Evolutionary conservation across 2,329 filamentous ascomycete genomes (phyloP).

Genomic region (Sporothrix globosa): DNA sequence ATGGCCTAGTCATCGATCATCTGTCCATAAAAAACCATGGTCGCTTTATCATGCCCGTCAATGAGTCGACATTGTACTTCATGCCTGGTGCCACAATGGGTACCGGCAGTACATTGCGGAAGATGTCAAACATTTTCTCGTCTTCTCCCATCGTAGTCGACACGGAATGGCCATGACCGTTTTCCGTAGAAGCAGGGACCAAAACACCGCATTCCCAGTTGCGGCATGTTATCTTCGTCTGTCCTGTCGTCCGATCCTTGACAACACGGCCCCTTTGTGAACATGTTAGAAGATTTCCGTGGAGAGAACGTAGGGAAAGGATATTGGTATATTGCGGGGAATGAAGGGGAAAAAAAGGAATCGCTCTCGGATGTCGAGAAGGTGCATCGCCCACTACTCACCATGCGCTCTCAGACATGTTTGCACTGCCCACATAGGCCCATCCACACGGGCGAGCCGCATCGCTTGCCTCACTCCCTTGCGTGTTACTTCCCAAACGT

Average conservation of each 20-base stretch:
- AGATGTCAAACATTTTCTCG: conserved; percentile 48
- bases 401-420: conserved; percentile 93
- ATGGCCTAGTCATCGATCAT: neutral
- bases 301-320: neutral
- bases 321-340: too few species aligned
- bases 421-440: conserved; percentile 88
- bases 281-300: neutral
- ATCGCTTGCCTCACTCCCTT: conserved; percentile 25
- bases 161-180: conserved; percentile 34
- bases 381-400: conserved; percentile 49
- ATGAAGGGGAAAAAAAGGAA: neutral
- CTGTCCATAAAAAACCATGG: conserved; percentile 50
- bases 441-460: conserved; percentile 54
- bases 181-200: conserved; percentile 55
- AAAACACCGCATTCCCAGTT: conserved; percentile 98
- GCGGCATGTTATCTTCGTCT: conserved; percentile 76
- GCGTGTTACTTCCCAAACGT: conserved; percentile 36
- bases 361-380: too few species aligned
- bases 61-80: conserved; percentile 47
- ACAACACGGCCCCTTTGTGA: conserved; percentile 71
- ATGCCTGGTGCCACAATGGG: conserved; percentile 66
- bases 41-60: conserved; percentile 36
- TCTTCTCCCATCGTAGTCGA: conserved; percentile 11
- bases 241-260: conserved; percentile 67
- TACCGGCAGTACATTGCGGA: conserved; percentile 60